A percentile compares a stretch with the other conserved stretches of the same genome.
These are phyloP conservation scores for Clitopilus hobsonii DNA, from an alignment of 768 basidiomycete species.

Conservation along the genomic window DNA sequence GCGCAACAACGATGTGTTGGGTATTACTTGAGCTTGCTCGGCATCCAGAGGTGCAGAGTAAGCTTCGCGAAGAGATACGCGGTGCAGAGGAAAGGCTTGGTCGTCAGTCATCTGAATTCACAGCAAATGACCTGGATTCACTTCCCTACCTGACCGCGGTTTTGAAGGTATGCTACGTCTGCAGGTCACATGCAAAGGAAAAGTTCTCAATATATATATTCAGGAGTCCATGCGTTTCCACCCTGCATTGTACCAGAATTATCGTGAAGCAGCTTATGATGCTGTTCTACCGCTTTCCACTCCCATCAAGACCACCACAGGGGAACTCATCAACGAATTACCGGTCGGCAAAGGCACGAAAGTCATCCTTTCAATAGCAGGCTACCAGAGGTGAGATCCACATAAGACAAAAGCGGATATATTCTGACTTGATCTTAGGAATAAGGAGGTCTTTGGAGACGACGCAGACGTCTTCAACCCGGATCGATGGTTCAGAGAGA, in stretches of 20 bases:
- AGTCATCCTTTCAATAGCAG: slow-evolving; percentile 47
- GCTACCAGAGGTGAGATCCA: slow-evolving; percentile 43
- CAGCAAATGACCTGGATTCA: slow-evolving; percentile 40
- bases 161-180: slow-evolving; percentile 30
- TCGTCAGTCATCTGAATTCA: slow-evolving; percentile 36
- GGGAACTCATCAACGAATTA: slow-evolving; percentile 36
- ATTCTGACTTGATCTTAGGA: slow-evolving; percentile 19
- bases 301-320: slow-evolving; percentile 42
- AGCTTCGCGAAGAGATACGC: slow-evolving; percentile 59
- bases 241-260: slow-evolving; percentile 49
- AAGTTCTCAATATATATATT: background rate
- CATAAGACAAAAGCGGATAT: background rate
- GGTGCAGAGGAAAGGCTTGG: slow-evolving; percentile 28
- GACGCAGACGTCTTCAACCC: slow-evolving; percentile 52
- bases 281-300: slow-evolving; percentile 56
- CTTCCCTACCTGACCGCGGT: slow-evolving; percentile 48
- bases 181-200: background rate
- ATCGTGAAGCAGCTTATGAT: slow-evolving; percentile 46
- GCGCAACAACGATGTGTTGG: slow-evolving; percentile 56
- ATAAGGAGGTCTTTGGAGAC: slow-evolving; percentile 49
- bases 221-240: slow-evolving; percentile 52
- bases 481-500: slow-evolving; percentile 46
- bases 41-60: slow-evolving; percentile 51
- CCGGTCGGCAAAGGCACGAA: slow-evolving; percentile 47
- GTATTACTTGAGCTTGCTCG: slow-evolving; percentile 58